These are phyloP conservation scores for Phytophthora sp. DNA, from an alignment of 352 stramenopile genomes.

Conservation along the genomic window DNA sequence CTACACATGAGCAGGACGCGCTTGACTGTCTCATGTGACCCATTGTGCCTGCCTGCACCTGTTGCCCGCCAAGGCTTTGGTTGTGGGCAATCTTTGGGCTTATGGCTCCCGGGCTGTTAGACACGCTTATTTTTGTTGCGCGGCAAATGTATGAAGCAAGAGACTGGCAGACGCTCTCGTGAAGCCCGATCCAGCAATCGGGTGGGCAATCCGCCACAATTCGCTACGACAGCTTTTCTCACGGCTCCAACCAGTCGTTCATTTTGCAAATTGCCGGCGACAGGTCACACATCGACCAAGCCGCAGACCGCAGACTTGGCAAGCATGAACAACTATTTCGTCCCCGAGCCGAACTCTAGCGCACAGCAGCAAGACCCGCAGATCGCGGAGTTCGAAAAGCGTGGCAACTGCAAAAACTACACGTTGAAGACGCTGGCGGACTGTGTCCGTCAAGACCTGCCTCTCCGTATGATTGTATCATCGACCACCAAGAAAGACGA, in stretches of 20 bases:
- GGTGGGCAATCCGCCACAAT: neutral
- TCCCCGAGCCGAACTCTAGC: constrained; percentile 31
- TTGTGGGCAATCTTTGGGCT: constrained; percentile 1
- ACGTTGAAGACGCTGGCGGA: constrained; percentile 52
- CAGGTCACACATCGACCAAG: neutral
- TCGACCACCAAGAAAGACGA: constrained; percentile 49
- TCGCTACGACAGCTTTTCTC: constrained; percentile 11
- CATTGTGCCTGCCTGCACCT: constrained; percentile 7
- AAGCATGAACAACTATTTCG: constrained; percentile 39
- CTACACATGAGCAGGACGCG: constrained; percentile 23
- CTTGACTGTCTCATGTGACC: constrained; percentile 42
- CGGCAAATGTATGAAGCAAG: neutral
- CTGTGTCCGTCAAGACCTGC: constrained; percentile 51
- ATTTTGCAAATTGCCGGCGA: constrained; percentile 25
- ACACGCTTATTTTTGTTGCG: constrained; percentile 19
- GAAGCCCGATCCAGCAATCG: constrained; percentile 21
- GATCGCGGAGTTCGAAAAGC: constrained; percentile 29
- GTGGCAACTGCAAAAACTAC: constrained; percentile 48
- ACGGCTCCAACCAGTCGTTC: constrained; percentile 16
- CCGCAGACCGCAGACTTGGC: neutral
- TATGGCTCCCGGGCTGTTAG: neutral
- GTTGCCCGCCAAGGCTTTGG: neutral
- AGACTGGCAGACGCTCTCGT: neutral
- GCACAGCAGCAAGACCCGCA: constrained; percentile 19
- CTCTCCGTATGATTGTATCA: constrained; percentile 50